Conservation (phyloP, 1,139 yeast genomes). For the Blastobotrys serpentis region DNA sequence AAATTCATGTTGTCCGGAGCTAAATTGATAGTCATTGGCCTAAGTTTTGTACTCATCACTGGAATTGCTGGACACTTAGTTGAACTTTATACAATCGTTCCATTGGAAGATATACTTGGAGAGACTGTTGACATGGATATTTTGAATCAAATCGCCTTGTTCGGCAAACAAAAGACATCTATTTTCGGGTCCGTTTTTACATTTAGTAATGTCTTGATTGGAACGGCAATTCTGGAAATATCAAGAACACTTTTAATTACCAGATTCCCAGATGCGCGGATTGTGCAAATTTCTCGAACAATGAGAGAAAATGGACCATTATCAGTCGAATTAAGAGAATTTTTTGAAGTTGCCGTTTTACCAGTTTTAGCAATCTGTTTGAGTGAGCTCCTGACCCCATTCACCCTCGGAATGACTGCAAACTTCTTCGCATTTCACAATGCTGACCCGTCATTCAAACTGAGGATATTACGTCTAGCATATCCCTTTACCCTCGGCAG, state of each 20-base stretch:
- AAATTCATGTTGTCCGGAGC: background rate
- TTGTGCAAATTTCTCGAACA: conserved; percentile 10
- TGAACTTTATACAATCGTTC: conserved; percentile 10
- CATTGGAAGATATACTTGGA: background rate
- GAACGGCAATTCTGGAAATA: conserved; percentile 10
- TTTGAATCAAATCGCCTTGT: background rate
- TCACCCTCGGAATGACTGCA: background rate
- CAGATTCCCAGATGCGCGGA: conserved; percentile 17
- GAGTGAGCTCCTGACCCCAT: background rate
- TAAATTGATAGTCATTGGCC: background rate
- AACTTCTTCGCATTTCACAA: background rate
- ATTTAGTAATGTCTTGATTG: conserved; percentile 10
- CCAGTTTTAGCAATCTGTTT: conserved; percentile 2
- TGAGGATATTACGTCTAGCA: conserved; percentile 10
- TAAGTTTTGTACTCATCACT: conserved; percentile 6
- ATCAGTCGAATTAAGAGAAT: background rate
- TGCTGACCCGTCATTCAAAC: background rate
- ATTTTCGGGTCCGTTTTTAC: background rate
- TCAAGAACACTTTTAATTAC: conserved; percentile 13
- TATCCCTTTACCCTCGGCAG: conserved; percentile 16
- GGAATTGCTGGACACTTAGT: conserved; percentile 11
- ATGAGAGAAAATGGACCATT: conserved; percentile 8
- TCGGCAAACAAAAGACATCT: conserved; percentile 1
- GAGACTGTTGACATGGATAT: background rate
- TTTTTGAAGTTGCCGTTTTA: conserved; percentile 9